Conservation (phyloP, 2,329 filamentous ascomycete species). For the Emmonsia crescens region DNA sequence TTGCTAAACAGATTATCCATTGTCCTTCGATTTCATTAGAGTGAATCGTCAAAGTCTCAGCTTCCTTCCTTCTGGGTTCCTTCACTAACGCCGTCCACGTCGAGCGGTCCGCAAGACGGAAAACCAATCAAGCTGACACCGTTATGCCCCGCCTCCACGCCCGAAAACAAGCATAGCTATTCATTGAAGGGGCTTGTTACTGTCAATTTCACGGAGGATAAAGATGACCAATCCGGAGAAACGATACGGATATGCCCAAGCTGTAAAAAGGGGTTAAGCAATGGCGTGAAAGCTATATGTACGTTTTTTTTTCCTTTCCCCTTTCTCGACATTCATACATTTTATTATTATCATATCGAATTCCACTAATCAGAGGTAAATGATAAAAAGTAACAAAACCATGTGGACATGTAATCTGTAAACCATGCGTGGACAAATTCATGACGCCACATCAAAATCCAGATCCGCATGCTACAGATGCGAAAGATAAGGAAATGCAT, state of each 20-base stretch:
- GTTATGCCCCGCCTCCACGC: constrained; percentile 63
- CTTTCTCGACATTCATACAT: not conserved
- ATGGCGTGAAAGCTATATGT: constrained; percentile 66
- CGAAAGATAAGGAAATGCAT: constrained; percentile 36
- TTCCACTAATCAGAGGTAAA: not conserved
- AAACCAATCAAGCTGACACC: constrained; percentile 58
- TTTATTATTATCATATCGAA: not conserved
- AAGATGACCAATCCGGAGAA: constrained; percentile 40
- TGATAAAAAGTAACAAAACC: constrained; percentile 56
- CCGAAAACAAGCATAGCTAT: constrained; percentile 58
- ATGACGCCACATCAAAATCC: constrained; percentile 49
- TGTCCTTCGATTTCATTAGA: constrained; percentile 15
- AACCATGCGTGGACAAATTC: constrained; percentile 73
- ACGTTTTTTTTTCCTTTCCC: constrained; percentile 15
- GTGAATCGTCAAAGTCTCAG: constrained; percentile 50
- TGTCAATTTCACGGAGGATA: constrained; percentile 67
- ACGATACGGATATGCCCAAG: constrained; percentile 59
- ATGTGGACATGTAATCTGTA: constrained; percentile 86
- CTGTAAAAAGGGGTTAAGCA: constrained; percentile 72
- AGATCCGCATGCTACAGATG: constrained; percentile 50
- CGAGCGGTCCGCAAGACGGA: constrained; percentile 45
- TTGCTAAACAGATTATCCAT: constrained; percentile 3
- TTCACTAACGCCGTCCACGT: constrained; percentile 60
- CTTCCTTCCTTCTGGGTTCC: constrained; percentile 91
- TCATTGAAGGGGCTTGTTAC: constrained; percentile 67